Conservation (phyloP, 2,329 filamentous ascomycete species). For the Byssothecium circinans region DNA sequence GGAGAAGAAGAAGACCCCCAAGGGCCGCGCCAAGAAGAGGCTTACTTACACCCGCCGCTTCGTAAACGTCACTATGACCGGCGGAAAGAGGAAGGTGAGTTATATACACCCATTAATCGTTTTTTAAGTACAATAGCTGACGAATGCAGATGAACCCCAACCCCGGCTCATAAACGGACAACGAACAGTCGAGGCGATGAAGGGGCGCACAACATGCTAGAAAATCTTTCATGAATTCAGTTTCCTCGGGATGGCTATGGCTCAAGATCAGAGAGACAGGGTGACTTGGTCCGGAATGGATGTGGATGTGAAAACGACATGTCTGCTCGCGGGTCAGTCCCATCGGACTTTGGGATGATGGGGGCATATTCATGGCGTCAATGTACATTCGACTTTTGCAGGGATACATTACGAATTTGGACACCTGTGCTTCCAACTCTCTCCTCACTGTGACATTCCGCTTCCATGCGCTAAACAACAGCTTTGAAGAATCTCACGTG, state of each 20-base stretch:
- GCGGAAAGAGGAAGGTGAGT: slow-evolving; percentile 94
- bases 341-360: slow-evolving; percentile 40
- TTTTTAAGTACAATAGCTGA: slow-evolving; percentile 13
- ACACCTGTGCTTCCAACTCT: slow-evolving; percentile 24
- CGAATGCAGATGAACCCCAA: slow-evolving; percentile 77
- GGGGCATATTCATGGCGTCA: slow-evolving; percentile 46
- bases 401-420: slow-evolving; percentile 35
- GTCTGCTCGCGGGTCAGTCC: slow-evolving; percentile 33
- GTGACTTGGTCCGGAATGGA: slow-evolving; percentile 30
- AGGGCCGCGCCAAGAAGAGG: slow-evolving; percentile 97
- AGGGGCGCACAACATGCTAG: slow-evolving; percentile 38
- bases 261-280: slow-evolving; percentile 45
- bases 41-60: slow-evolving; percentile 96
- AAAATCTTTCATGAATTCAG: slow-evolving; percentile 40
- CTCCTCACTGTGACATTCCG: not conserved
- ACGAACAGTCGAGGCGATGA: slow-evolving; percentile 18
- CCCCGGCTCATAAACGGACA: slow-evolving; percentile 64
- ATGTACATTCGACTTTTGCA: slow-evolving; percentile 43
- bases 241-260: slow-evolving; percentile 42
- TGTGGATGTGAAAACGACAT: slow-evolving; percentile 26
- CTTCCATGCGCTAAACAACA: not conserved
- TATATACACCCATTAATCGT: slow-evolving; percentile 1
- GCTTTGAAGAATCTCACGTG: not conserved
- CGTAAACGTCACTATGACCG: slow-evolving; percentile 96
- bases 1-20: slow-evolving; percentile 96